Percentiles rank a stretch among this genome's conserved stretches.
phyloP scores from a whole-genome alignment of 495 filamentous ascomycete species.

The Beverwykella pulmonaria region DNA sequence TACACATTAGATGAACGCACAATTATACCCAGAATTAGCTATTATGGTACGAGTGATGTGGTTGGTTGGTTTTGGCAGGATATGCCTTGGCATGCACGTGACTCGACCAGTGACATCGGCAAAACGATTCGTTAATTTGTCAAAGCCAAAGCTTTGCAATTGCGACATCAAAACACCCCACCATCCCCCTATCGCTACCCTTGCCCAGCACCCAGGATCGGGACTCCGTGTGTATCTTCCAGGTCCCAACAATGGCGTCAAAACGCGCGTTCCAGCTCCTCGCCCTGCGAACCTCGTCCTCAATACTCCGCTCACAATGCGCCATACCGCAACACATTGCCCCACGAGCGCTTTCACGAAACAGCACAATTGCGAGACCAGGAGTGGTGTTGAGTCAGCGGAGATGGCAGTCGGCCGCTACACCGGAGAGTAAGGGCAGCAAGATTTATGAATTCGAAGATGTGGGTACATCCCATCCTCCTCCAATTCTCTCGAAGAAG shows the following conservation, averaged over 20 bases:
- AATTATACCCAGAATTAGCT: constrained; percentile 5
- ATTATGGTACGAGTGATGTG: background rate
- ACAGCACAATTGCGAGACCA: background rate
- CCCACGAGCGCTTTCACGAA: background rate
- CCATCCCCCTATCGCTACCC: no score
- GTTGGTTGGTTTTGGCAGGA: background rate
- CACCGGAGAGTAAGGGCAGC: constrained; percentile 4
- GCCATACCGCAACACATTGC: background rate
- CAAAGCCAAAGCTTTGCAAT: background rate
- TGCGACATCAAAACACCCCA: background rate
- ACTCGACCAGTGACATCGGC: constrained; percentile 15
- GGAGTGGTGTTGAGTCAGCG: background rate
- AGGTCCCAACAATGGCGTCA: constrained; percentile 23
- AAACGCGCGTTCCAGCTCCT: constrained; percentile 16
- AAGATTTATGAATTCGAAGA: constrained; percentile 29
- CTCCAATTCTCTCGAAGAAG: background rate
- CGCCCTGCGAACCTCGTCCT: constrained; percentile 9
- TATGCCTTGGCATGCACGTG: constrained; percentile 1
- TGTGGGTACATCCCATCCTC: constrained; percentile 13
- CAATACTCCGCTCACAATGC: constrained; percentile 14
- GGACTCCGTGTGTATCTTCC: background rate
- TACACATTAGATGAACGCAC: constrained; percentile 27
- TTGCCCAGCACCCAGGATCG: no score
- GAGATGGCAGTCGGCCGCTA: constrained; percentile 21
- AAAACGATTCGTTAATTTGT: constrained; percentile 3